These are phyloP conservation scores for Priceomyces castillae DNA, from an alignment of 805 yeast genomes.

Conservation along the genomic window DNA sequence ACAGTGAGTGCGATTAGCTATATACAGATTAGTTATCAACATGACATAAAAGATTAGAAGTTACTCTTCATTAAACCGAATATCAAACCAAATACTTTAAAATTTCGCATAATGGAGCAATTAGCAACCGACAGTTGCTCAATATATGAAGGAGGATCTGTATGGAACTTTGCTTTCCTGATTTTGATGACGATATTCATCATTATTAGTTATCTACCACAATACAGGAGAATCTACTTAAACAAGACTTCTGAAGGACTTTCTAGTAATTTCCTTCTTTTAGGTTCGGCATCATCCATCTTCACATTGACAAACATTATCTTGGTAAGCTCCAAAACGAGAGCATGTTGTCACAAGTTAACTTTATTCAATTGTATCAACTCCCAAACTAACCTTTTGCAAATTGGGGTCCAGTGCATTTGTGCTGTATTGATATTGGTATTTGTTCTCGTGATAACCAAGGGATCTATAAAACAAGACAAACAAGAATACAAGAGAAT, in stretches of 20 bases:
- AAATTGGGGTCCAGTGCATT: constrained; percentile 60
- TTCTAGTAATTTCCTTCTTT: constrained; percentile 65
- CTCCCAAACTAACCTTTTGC: constrained; percentile 63
- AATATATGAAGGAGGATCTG: constrained; percentile 49
- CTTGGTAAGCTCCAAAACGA: constrained; percentile 56
- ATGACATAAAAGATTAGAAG: not conserved
- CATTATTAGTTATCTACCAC: constrained; percentile 70
- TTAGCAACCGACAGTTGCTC: constrained; percentile 26
- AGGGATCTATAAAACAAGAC: constrained; percentile 45
- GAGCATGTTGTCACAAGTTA: constrained; percentile 57
- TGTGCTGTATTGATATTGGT: constrained; percentile 59
- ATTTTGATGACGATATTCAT: constrained; percentile 62
- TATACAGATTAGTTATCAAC: not conserved
- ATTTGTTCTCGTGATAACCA: constrained; percentile 50
- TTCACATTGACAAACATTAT: constrained; percentile 66
- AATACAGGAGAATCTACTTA: constrained; percentile 56
- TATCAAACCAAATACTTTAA: not conserved
- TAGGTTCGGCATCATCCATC: constrained; percentile 69
- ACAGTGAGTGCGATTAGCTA: not conserved
- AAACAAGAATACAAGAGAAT: constrained; percentile 43
- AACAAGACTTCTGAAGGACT: constrained; percentile 74
- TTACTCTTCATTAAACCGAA: too few relatives aligned
- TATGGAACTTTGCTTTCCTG: constrained; percentile 48
- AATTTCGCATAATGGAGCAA: not conserved
- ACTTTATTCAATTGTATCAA: constrained; percentile 58